Percentiles rank a stretch among this genome's conserved stretches.
Conservation (phyloP, 2,329 filamentous ascomycete genomes). For the Talaromyces piceae region DNA sequence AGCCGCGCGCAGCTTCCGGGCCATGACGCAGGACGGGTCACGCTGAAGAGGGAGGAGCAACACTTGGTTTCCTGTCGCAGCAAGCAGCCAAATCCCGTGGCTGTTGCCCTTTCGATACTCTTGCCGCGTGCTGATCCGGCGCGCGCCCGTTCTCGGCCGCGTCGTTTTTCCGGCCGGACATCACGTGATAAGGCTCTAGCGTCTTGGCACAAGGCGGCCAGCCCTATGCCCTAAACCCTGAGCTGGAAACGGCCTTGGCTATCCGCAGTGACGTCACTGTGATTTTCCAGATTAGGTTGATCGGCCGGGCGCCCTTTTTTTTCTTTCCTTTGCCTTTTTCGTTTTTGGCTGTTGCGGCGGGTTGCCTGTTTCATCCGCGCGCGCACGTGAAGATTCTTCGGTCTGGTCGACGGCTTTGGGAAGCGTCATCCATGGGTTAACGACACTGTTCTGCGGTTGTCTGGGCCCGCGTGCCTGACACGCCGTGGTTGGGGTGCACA, state of each 20-base stretch:
- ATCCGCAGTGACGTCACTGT: background rate
- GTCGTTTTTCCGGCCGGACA: background rate
- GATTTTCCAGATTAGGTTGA: background rate
- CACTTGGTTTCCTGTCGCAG: constrained; percentile 3
- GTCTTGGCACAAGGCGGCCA: background rate
- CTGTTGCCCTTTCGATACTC: constrained; percentile 7
- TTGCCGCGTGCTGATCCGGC: background rate
- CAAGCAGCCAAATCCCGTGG: constrained; percentile 3
- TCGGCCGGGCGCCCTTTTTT: too few species aligned
- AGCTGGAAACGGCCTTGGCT: background rate
- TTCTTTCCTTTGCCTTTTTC: too few species aligned
- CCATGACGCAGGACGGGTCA: constrained; percentile 24
- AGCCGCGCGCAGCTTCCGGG: constrained; percentile 38
- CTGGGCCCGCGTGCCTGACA: background rate
- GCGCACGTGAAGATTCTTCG: background rate
- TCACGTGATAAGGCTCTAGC: background rate
- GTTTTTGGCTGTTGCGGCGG: too few species aligned
- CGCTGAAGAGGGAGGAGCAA: constrained; percentile 3
- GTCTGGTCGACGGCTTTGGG: background rate
- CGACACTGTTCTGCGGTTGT: background rate
- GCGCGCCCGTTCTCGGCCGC: constrained; percentile 1
- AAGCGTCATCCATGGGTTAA: background rate
- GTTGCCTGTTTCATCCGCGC: background rate
- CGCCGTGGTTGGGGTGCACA: background rate
- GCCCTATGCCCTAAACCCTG: constrained; percentile 12